Percentiles rank a stretch among this genome's conserved stretches.
Conservation (phyloP, 352 stramenopile species). For the Phytophthora tubulina region DNA sequence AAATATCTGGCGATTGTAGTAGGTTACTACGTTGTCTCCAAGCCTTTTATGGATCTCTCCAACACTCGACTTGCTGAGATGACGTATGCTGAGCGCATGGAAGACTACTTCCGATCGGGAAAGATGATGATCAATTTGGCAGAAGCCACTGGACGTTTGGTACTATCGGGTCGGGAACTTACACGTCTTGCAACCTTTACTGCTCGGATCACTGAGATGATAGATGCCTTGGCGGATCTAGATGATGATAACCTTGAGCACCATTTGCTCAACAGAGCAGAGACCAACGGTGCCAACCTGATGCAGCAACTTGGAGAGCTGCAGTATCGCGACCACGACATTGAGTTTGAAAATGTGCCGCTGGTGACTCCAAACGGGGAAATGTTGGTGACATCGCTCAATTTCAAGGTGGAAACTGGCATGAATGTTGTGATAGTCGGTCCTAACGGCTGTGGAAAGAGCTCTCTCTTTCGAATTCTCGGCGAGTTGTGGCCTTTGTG, state of each 20-base stretch:
- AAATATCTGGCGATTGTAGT: conserved; percentile 90
- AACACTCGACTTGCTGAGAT: conserved; percentile 63
- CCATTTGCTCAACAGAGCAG: conserved; percentile 60
- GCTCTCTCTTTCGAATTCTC: conserved; percentile 88
- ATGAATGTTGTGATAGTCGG: conserved; percentile 91
- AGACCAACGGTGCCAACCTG: conserved; percentile 39
- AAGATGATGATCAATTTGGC: conserved; percentile 91
- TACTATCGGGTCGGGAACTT: conserved; percentile 86
- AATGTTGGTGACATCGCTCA: conserved; percentile 85
- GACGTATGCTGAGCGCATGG: conserved; percentile 82
- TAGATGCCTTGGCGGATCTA: conserved; percentile 75
- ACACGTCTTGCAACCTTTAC: conserved; percentile 86
- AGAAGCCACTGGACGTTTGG: conserved; percentile 87
- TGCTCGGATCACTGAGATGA: conserved; percentile 81
- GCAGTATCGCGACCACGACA: conserved; percentile 73
- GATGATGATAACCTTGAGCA: conserved; percentile 74
- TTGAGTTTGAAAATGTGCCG: conserved; percentile 90
- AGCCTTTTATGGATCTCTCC: conserved; percentile 69
- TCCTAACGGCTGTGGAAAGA: conserved; percentile 90
- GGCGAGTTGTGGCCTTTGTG: conserved; percentile 91
- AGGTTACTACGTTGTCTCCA: conserved; percentile 79
- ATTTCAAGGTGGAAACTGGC: conserved; percentile 83
- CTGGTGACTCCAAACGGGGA: conserved; percentile 92
- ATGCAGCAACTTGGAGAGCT: conserved; percentile 46
- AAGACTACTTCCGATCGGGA: conserved; percentile 87